Evolutionary conservation across 1,139 yeast genomes (phyloP).

Genomic region (Yamadazyma songkhlaensis): DNA sequence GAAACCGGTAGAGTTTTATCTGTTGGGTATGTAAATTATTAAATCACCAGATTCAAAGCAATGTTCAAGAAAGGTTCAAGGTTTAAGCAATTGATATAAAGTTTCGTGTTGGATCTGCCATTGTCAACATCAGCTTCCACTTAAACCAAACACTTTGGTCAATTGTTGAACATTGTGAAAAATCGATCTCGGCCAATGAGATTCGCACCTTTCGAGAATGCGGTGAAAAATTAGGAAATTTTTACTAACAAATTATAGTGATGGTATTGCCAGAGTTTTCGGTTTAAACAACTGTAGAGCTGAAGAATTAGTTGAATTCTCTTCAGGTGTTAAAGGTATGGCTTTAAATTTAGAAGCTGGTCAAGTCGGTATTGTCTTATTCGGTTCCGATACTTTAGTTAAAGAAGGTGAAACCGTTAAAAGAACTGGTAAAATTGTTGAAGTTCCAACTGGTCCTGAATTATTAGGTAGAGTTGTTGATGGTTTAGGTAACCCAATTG

Average conservation of each 20-base stretch:
- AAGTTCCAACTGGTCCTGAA: conserved; percentile 98
- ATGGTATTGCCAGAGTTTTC: conserved; percentile 99
- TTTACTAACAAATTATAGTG: conserved; percentile 51
- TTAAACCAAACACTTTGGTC: neutral
- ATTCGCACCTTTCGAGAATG: neutral
- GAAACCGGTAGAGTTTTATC: conserved; percentile 99
- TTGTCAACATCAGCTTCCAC: no score
- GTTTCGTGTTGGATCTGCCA: no score
- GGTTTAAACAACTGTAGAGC: conserved; percentile 99
- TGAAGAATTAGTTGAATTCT: conserved; percentile 98
- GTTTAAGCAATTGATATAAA: no score
- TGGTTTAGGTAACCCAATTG: conserved; percentile 99
- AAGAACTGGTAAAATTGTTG: conserved; percentile 99
- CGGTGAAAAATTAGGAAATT: neutral
- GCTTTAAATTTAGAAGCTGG: conserved; percentile 99
- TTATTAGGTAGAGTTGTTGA: conserved; percentile 99
- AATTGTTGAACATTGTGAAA: conserved; percentile 1
- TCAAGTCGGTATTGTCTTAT: conserved; percentile 99
- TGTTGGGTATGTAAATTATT: conserved; percentile 67
- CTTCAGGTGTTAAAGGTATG: conserved; percentile 99
- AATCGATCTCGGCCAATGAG: conserved; percentile 9
- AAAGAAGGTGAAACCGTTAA: conserved; percentile 99
- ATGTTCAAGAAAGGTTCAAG: neutral
- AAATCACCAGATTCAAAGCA: neutral
- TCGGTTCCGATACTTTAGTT: conserved; percentile 98